These are phyloP conservation scores for Tylopilus orsonianus DNA, from an alignment of 1,284 basidiomycete genomes.

Conservation along the genomic window DNA sequence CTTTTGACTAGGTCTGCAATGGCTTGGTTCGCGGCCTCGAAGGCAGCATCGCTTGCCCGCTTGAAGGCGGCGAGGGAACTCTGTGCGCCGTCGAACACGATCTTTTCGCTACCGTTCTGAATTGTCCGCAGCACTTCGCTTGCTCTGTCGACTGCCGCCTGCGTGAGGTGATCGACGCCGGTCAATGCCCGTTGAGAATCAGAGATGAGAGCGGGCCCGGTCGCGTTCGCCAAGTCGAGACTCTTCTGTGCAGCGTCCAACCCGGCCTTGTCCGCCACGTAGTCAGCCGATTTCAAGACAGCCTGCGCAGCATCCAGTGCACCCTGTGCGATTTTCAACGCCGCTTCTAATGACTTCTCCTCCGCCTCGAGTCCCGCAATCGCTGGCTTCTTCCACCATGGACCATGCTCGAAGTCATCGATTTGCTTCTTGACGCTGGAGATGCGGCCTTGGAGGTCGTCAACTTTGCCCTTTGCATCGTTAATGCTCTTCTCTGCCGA, in stretches of 20 bases:
- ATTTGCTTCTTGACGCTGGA: background rate
- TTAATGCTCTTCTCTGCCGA: background rate
- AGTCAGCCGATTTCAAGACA: background rate
- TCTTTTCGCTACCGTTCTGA: constrained; percentile 5
- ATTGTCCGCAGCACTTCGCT: background rate
- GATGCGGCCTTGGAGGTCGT: background rate
- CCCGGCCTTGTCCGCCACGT: constrained; percentile 1
- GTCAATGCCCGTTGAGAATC: background rate
- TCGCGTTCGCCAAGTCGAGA: background rate
- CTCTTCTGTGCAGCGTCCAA: background rate
- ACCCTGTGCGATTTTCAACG: background rate
- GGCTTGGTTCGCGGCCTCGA: too few relatives aligned
- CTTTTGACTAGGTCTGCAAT: too few relatives aligned
- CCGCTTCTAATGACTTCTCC: background rate
- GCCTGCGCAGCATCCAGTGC: background rate
- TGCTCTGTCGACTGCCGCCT: background rate
- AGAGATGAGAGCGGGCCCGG: background rate
- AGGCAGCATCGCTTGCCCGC: too few relatives aligned
- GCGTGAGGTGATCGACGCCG: constrained; percentile 1
- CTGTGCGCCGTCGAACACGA: too few relatives aligned
- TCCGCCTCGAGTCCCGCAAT: background rate
- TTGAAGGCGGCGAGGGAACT: too few relatives aligned
- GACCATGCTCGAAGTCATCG: background rate
- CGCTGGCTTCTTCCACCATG: background rate
- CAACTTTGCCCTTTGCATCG: background rate